Conservation (phyloP, 768 basidiomycete species). For the Mycena rebaudengoi region DNA sequence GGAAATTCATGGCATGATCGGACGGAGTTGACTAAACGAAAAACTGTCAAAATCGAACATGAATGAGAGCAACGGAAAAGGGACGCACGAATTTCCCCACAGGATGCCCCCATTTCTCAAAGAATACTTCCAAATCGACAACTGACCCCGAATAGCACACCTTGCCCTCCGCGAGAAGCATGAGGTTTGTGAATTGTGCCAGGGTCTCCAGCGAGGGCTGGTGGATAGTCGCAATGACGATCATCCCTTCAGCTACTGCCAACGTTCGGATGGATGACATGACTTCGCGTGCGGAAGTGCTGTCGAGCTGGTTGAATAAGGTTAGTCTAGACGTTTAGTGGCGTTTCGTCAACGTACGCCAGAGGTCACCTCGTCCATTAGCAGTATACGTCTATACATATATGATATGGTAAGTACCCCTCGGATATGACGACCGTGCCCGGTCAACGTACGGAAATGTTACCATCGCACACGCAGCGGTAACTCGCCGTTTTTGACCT, state of each 20-base stretch:
- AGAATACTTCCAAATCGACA: conserved; percentile 49
- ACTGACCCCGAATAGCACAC: conserved; percentile 52
- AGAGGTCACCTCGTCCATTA: conserved; percentile 71
- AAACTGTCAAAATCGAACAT: neutral
- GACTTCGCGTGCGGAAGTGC: conserved; percentile 54
- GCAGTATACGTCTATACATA: conserved; percentile 53
- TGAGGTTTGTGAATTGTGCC: conserved; percentile 64
- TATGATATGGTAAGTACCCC: neutral
- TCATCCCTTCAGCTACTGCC: conserved; percentile 56
- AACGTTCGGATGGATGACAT: conserved; percentile 53
- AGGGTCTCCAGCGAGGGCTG: conserved; percentile 72
- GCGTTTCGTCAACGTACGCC: conserved; percentile 41
- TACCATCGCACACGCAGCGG: conserved; percentile 68
- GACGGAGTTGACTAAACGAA: conserved; percentile 55
- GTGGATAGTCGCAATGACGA: conserved; percentile 73
- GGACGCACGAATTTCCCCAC: conserved; percentile 45
- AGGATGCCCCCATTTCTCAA: conserved; percentile 49
- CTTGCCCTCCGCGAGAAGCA: conserved; percentile 64
- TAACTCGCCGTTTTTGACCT: conserved; percentile 71
- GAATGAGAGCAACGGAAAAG: neutral
- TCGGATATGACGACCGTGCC: neutral
- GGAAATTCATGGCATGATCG: conserved; percentile 68
- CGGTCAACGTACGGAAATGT: conserved; percentile 52
- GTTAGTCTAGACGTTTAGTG: neutral
- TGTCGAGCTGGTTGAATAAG: conserved; percentile 49